Percentiles rank a stretch among this genome's conserved stretches.
These are phyloP conservation scores for Globisporangium cylindrosporum DNA, from an alignment of 352 stramenopile species.

Conservation along the genomic window DNA sequence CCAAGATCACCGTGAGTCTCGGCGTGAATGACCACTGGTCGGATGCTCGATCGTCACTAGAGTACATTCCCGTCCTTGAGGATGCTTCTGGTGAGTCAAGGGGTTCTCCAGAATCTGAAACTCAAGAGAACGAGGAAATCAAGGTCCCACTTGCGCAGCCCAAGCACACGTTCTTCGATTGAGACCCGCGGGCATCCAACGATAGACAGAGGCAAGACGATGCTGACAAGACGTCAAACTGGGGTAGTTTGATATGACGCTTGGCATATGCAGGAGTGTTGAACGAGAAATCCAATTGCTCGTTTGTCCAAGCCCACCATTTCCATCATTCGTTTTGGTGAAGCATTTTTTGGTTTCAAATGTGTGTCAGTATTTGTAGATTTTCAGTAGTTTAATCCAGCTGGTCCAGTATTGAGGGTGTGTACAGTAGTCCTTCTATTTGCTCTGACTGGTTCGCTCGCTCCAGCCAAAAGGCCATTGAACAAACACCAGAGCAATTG, in stretches of 20 bases:
- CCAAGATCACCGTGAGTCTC: slow-evolving; percentile 46
- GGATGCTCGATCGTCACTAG: slow-evolving; percentile 49
- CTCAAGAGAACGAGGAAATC: neutral
- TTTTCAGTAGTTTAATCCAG: neutral
- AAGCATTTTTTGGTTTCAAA: neutral
- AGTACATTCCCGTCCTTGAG: slow-evolving; percentile 1
- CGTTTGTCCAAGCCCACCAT: neutral
- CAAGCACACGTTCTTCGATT: slow-evolving; percentile 4
- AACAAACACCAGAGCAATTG: neutral
- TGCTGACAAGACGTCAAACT: neutral
- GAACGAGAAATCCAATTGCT: neutral
- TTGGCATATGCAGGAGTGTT: neutral
- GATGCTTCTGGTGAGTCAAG: neutral
- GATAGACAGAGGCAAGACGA: neutral
- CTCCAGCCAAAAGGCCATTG: slow-evolving; percentile 1
- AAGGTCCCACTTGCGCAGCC: neutral
- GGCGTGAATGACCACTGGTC: slow-evolving; percentile 50
- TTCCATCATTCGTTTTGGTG: neutral
- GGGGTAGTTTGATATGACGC: neutral
- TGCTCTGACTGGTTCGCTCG: slow-evolving; percentile 8
- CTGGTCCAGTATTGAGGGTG: slow-evolving; percentile 4
- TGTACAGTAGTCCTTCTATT: neutral
- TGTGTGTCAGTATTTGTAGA: neutral
- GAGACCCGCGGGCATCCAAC: neutral
- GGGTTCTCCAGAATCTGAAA: neutral